Evolutionary conservation across 129 eudicot genomes (phyloP).

Genomic region (Artemisia tridentata): DNA sequence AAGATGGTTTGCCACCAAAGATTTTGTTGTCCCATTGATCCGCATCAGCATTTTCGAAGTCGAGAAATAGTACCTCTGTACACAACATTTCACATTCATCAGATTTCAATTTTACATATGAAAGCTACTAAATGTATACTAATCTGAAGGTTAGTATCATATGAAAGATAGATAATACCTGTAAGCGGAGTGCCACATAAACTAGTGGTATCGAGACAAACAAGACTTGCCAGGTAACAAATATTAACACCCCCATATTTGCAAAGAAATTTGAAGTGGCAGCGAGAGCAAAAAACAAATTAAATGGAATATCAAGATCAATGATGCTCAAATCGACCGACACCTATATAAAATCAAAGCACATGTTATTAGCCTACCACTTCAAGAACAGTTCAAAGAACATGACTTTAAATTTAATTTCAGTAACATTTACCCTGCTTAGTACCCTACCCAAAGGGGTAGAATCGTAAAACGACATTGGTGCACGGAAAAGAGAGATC

Average conservation of each 20-base stretch:
- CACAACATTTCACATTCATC: constrained; percentile 17
- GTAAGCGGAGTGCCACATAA: constrained; percentile 64
- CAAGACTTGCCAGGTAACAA: constrained; percentile 88
- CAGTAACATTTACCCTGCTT: constrained; percentile 59
- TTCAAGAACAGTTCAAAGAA: neutral
- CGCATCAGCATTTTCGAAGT: constrained; percentile 89
- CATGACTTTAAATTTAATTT: constrained; percentile 8
- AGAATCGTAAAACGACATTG: constrained; percentile 96
- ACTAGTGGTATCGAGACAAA: constrained; percentile 74
- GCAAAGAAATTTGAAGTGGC: constrained; percentile 54
- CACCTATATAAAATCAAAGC: constrained; percentile 43
- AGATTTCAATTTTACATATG: neutral
- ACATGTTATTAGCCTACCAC: constrained; percentile 1
- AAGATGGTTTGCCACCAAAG: constrained; percentile 83
- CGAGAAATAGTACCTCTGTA: constrained; percentile 69
- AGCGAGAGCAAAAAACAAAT: constrained; percentile 52
- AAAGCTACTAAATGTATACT: neutral
- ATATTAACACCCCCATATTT: constrained; percentile 63
- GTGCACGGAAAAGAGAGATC: constrained; percentile 86
- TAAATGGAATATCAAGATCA: constrained; percentile 88
- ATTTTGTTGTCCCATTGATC: constrained; percentile 83
- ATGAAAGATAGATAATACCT: constrained; percentile 45
- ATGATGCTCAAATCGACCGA: constrained; percentile 85
- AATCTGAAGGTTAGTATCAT: neutral
- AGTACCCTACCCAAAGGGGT: constrained; percentile 97